Conservation (phyloP, 2,329 filamentous ascomycete species). For the Diplodia intermedia region DNA sequence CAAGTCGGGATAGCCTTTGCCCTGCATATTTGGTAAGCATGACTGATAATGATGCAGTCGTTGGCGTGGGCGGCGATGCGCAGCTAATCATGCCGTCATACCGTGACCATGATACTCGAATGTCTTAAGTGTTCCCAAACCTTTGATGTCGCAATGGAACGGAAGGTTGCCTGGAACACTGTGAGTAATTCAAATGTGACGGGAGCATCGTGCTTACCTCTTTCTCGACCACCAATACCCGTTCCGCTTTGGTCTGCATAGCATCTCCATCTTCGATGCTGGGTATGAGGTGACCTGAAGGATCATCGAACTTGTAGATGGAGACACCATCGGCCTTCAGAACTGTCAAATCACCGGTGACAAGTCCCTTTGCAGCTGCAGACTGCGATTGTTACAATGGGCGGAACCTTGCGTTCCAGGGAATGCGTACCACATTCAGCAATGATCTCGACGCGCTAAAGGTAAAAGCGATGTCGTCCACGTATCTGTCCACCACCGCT, state of each 20-base stretch:
- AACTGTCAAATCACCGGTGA: conserved; percentile 65
- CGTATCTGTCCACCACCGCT: conserved; percentile 70
- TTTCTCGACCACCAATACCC: conserved; percentile 80
- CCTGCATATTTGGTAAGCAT: conserved; percentile 55
- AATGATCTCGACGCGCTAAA: conserved; percentile 68
- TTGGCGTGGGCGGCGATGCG: too few species aligned
- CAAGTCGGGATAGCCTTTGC: conserved; percentile 83
- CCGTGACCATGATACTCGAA: conserved; percentile 72
- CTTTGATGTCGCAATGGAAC: conserved; percentile 64
- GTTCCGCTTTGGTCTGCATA: conserved; percentile 60
- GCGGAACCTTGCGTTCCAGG: conserved; percentile 34
- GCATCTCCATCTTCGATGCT: conserved; percentile 56
- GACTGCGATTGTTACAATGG: conserved; percentile 56
- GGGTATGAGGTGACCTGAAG: conserved; percentile 66
- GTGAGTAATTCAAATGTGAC: not conserved
- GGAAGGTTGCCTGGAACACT: conserved; percentile 71
- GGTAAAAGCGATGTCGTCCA: conserved; percentile 77
- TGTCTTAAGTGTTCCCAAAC: conserved; percentile 62
- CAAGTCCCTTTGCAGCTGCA: conserved; percentile 75
- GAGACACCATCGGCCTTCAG: conserved; percentile 54
- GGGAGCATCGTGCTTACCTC: conserved; percentile 59
- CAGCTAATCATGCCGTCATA: conserved; percentile 44
- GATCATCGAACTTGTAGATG: conserved; percentile 45
- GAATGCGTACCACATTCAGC: conserved; percentile 71
- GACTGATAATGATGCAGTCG: conserved; percentile 33